A percentile compares a stretch with the other conserved stretches of the same genome.
Conservation (phyloP, 192 early-diverging fungal genomes). For the Pilaira anomala region DNA sequence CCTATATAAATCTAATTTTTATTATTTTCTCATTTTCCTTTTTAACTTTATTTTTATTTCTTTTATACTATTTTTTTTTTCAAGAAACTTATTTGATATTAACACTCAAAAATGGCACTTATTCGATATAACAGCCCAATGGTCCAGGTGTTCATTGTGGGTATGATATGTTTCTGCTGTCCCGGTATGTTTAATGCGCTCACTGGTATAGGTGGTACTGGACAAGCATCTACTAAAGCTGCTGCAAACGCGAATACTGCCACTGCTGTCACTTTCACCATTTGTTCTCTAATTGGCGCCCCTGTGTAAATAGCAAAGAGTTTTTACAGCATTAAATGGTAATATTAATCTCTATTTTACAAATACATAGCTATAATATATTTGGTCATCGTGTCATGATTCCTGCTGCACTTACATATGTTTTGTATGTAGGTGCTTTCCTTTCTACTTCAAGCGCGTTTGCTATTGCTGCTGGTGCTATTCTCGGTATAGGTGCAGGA, state of each 20-base stretch:
- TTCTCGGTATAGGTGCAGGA: constrained; percentile 82
- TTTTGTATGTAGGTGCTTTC: constrained; percentile 79
- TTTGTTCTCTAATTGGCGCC: constrained; percentile 74
- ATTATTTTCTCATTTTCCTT: background rate
- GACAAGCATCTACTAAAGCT: constrained; percentile 56
- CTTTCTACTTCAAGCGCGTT: constrained; percentile 54
- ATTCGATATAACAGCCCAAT: constrained; percentile 50
- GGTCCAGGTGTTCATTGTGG: constrained; percentile 61
- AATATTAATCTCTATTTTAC: background rate
- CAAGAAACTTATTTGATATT: no score
- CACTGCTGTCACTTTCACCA: constrained; percentile 72
- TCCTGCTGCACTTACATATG: constrained; percentile 64
- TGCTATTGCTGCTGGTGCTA: constrained; percentile 70
- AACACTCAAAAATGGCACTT: constrained; percentile 20
- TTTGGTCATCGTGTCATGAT: constrained; percentile 70
- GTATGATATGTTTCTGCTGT: constrained; percentile 74
- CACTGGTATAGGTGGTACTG: constrained; percentile 62
- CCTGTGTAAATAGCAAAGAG: constrained; percentile 38
- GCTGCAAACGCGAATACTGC: constrained; percentile 75
- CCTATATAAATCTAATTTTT: constrained; percentile 2
- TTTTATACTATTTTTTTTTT: background rate
- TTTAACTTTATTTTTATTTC: no score
- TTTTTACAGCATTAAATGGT: background rate
- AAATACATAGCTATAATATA: constrained; percentile 56
- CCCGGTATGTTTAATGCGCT: constrained; percentile 75